Conservation (phyloP, 78 protist species). For the Cyanophora paradoxa region DNA sequence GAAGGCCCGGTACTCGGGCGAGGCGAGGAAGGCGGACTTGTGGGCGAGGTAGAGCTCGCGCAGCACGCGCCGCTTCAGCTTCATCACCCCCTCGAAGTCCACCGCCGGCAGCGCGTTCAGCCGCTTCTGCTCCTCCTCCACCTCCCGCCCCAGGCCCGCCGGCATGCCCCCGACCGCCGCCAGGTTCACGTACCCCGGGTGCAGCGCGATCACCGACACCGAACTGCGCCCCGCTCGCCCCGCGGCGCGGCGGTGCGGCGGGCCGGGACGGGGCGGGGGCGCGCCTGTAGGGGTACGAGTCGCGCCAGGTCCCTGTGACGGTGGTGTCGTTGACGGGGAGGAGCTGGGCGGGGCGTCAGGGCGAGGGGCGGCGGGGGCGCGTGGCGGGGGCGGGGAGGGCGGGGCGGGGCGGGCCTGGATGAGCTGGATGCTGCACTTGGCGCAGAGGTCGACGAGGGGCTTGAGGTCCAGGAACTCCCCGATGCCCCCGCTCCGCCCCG, state of each 20-base stretch:
- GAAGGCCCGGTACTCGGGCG: slow-evolving; percentile 26
- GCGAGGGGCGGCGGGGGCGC: no score
- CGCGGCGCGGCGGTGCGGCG: no score
- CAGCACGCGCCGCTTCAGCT: slow-evolving; percentile 12
- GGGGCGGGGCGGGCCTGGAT: slow-evolving; percentile 11
- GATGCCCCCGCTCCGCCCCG: slow-evolving; percentile 51
- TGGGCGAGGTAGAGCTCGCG: not conserved
- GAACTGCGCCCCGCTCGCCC: slow-evolving; percentile 20
- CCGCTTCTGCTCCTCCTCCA: slow-evolving; percentile 7
- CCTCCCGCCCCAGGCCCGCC: not conserved
- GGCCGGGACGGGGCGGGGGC: no score
- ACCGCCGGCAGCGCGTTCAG: slow-evolving; percentile 38
- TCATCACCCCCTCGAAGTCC: slow-evolving; percentile 48
- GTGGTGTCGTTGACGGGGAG: slow-evolving; percentile 82
- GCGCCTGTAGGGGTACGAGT: slow-evolving; percentile 78
- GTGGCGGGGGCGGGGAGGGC: no score
- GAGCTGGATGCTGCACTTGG: slow-evolving; percentile 33
- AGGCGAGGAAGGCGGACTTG: not conserved
- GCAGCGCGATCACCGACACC: slow-evolving; percentile 65
- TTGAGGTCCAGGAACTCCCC: slow-evolving; percentile 75
- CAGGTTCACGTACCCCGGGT: slow-evolving; percentile 65
- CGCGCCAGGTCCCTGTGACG: slow-evolving; percentile 48
- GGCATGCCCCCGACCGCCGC: not conserved
- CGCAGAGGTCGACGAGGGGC: slow-evolving; percentile 50
- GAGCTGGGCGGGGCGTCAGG: no score